A percentile compares a stretch with the other conserved stretches of the same genome.
Evolutionary conservation across 2,329 filamentous ascomycete species (phyloP).

Genomic region (Paecilomyces sp.): DNA sequence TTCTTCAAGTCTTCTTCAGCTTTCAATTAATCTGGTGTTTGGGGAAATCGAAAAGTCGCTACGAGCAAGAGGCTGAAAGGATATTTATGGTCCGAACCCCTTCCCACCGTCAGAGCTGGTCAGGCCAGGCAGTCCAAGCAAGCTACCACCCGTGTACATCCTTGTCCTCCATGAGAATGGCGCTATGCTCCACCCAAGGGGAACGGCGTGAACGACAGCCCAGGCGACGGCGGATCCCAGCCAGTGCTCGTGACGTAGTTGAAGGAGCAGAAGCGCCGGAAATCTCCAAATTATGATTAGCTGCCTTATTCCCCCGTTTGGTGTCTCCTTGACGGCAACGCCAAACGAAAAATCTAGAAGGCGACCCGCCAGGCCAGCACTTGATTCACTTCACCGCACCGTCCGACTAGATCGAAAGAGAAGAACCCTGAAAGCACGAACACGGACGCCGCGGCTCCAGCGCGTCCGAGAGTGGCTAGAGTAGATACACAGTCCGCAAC

Average conservation of each 20-base stretch:
- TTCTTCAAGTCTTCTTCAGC: background rate
- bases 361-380: background rate
- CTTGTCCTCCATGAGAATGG: background rate
- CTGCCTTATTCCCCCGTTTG: background rate
- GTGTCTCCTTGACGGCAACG: too few relatives aligned
- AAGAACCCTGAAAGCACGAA: background rate
- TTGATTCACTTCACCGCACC: background rate
- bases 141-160: background rate
- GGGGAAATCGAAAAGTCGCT: background rate
- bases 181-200: background rate
- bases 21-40: background rate
- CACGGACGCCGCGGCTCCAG: background rate
- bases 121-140: background rate
- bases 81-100: background rate
- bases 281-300: background rate
- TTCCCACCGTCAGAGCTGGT: background rate
- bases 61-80: background rate
- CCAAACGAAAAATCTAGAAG: constrained; percentile 1
- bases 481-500: background rate
- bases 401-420: background rate
- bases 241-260: background rate
- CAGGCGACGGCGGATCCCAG: background rate
- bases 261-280: background rate
- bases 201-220: background rate
- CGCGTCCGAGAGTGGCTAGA: background rate